Evolutionary conservation across 768 basidiomycete genomes (phyloP).

Genomic region (Phylloporus sp.): DNA sequence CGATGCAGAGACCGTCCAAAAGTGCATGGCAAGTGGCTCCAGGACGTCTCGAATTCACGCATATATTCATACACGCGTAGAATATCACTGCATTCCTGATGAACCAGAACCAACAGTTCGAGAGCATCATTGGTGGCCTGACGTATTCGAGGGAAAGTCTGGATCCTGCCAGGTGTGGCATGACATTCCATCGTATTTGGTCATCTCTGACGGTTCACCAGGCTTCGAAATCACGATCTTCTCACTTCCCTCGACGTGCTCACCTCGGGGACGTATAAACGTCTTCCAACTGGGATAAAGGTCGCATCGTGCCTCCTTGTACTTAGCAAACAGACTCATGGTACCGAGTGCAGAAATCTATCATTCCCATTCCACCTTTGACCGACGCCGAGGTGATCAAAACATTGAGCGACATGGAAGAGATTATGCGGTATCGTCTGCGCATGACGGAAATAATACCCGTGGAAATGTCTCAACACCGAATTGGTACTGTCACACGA

Average conservation of each 20-base stretch:
- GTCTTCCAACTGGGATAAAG: conserved; percentile 79
- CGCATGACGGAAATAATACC: conserved; percentile 77
- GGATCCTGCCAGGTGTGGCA: conserved; percentile 67
- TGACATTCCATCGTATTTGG: background rate
- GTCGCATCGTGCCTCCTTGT: conserved; percentile 35
- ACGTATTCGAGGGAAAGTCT: conserved; percentile 63
- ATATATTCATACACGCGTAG: conserved; percentile 33
- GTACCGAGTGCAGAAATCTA: conserved; percentile 49
- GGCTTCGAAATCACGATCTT: conserved; percentile 90
- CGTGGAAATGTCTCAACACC: conserved; percentile 69
- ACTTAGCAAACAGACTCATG: conserved; percentile 19
- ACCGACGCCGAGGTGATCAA: conserved; percentile 61
- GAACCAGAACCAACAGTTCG: conserved; percentile 82
- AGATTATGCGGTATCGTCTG: conserved; percentile 73
- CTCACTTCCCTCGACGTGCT: conserved; percentile 88
- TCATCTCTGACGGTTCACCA: conserved; percentile 24
- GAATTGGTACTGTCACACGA: conserved; percentile 46
- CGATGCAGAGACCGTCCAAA: conserved; percentile 79
- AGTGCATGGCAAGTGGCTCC: conserved; percentile 61
- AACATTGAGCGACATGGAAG: conserved; percentile 68
- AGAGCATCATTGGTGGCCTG: conserved; percentile 57
- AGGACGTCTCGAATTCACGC: background rate
- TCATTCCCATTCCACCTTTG: conserved; percentile 61
- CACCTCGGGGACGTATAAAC: conserved; percentile 77
- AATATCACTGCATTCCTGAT: conserved; percentile 85